Base-by-base conservation (phyloP, 2,329 filamentous ascomycete genomes). In the Scopulariopsis brevicaulis region DNA sequence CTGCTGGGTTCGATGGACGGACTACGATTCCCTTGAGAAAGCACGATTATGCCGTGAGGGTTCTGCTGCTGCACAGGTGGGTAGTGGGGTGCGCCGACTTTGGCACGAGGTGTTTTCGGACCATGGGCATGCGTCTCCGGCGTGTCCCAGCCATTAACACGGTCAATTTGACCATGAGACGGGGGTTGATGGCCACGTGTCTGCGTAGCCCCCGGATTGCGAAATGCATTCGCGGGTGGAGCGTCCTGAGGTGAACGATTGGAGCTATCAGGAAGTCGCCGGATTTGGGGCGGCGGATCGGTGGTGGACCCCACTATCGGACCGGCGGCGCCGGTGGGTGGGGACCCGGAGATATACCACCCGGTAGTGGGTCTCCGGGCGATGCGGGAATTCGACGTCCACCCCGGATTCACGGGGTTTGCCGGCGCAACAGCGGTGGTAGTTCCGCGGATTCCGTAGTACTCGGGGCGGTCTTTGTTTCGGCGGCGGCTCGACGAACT, bases 311-410 rank as follows among this genome's bases (percentile, higher is more conserved):
- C 18, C 43, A 15, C 12, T 15, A 18, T 18, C 43, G 43, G n/a
- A 22, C n/a, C 43, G 43, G 40, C 11, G 11, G 43, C 7, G 4
- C 8, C 43, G 43, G 4, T 18, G n/a, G 43, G 43, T 22, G 10
- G 43, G 43, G 15, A n/a, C 7, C 43, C 18, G 43, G 15, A 20
- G 43, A 48, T 37, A 12, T 56, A 34, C 54, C 54, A 56, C 24
- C 24, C 54, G 22, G 54, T 56, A 50, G 54, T 56, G 40, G 54
- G 35, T 24, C 54, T 48, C 20, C 54, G 54, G 22, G 54, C n/a
- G 24, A 56, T 56, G 14, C 54, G 43, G 15, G 32, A 28, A 12
- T 20, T 52, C 22, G 48, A 35, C 15, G 24, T n/a, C 18, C 40
- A 40, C 12, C 28, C 43, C 7, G 51, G 32, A 52, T 57, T 11